A percentile compares a stretch with the other conserved stretches of the same genome.
Evolutionary conservation across 1,284 basidiomycete species (phyloP).

Genomic region (Ustilago esculenta): DNA sequence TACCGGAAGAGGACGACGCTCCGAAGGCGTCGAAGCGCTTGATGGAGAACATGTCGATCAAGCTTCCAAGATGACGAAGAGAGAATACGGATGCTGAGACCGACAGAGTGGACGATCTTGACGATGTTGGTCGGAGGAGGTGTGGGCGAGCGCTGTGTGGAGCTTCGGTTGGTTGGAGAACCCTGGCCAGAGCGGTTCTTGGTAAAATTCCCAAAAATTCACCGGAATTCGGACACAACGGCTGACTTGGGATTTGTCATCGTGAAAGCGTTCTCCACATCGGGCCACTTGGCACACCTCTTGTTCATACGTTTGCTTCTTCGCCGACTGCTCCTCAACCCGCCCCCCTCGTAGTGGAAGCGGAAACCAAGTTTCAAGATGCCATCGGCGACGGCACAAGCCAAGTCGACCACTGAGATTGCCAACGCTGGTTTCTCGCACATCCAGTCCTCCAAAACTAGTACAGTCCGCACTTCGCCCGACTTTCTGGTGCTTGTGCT

Average conservation of each 20-base stretch:
- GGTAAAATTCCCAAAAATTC: slow-evolving; percentile 4
- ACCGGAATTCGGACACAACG: slow-evolving; percentile 7
- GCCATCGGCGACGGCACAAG: slow-evolving; percentile 28
- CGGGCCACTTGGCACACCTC: too few species aligned
- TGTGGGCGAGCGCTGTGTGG: too few species aligned
- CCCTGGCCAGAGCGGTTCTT: not conserved
- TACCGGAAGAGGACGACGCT: slow-evolving; percentile 2
- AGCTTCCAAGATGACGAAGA: not conserved
- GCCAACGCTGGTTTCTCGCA: slow-evolving; percentile 47
- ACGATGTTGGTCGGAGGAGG: too few species aligned
- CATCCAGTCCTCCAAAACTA: slow-evolving; percentile 29
- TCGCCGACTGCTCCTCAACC: too few species aligned
- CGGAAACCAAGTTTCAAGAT: too few species aligned
- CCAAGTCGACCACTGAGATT: slow-evolving; percentile 43
- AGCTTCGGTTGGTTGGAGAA: too few species aligned
- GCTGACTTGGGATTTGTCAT: slow-evolving; percentile 6
- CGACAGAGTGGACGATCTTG: too few species aligned
- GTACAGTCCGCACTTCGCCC: slow-evolving; percentile 25
- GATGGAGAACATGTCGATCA: slow-evolving; percentile 44
- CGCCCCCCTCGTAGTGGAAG: too few species aligned
- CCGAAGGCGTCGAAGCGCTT: slow-evolving; percentile 52
- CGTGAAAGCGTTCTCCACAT: slow-evolving; percentile 15
- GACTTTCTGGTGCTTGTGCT: slow-evolving; percentile 63
- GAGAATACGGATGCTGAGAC: too few species aligned
- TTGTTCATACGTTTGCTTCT: too few species aligned